phyloP scores from a whole-genome alignment of 1,284 basidiomycete genomes.

The Puccinia triticina region DNA sequence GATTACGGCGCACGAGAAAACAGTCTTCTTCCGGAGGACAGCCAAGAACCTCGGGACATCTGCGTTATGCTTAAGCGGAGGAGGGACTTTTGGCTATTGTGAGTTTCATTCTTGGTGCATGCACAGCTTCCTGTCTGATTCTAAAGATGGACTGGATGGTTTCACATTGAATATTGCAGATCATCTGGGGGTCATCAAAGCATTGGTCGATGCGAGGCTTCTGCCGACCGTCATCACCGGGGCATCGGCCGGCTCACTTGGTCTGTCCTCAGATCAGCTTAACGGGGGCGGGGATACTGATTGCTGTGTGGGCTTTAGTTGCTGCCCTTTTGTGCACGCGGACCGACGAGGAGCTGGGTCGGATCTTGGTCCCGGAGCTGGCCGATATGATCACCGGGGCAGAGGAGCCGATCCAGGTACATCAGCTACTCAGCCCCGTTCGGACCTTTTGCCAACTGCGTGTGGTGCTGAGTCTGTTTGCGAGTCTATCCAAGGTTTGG shows the following conservation, averaged over 20 bases:
- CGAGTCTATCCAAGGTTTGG: constrained; percentile 66
- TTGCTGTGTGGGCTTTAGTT: constrained; percentile 57
- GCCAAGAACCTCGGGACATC: constrained; percentile 86
- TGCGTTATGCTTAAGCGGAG: constrained; percentile 90
- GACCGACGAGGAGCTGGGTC: constrained; percentile 82
- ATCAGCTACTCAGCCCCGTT: background rate
- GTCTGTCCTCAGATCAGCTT: constrained; percentile 43
- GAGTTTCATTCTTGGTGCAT: constrained; percentile 20
- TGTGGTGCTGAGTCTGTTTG: background rate
- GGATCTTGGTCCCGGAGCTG: constrained; percentile 76
- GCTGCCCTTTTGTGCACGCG: constrained; percentile 76
- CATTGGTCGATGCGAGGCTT: constrained; percentile 82
- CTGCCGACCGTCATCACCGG: constrained; percentile 86
- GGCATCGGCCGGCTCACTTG: constrained; percentile 87
- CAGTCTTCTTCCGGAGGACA: constrained; percentile 83
- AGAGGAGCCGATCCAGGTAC: constrained; percentile 68
- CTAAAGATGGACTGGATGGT: no score
- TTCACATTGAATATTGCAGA: constrained; percentile 63
- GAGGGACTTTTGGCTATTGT: constrained; percentile 88
- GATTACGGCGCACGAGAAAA: constrained; percentile 83
- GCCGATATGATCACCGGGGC: constrained; percentile 89
- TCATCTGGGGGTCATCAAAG: constrained; percentile 87
- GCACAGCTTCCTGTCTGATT: constrained; percentile 57
- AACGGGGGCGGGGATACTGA: background rate
- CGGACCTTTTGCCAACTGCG: background rate